These are phyloP conservation scores for Globisporangium paroecandrum DNA, from an alignment of 352 stramenopile genomes.

Conservation along the genomic window DNA sequence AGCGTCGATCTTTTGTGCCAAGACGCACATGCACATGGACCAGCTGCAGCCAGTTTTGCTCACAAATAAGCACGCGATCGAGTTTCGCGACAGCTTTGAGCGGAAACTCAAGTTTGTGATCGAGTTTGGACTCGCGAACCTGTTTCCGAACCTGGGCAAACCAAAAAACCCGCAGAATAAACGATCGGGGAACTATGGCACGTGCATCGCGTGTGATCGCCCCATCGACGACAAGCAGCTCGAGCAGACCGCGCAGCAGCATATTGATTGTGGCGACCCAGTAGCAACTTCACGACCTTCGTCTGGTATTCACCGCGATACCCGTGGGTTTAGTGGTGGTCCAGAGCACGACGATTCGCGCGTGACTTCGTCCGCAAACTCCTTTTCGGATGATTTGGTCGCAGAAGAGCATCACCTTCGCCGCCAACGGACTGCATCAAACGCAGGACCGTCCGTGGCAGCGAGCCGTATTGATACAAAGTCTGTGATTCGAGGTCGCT, in stretches of 20 bases:
- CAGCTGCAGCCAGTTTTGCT: slow-evolving; percentile 41
- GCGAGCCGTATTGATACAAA: slow-evolving; percentile 50
- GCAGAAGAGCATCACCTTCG: slow-evolving; percentile 35
- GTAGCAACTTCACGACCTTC: background rate
- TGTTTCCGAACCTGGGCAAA: slow-evolving; percentile 50
- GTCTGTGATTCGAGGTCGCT: slow-evolving; percentile 39
- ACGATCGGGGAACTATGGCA: slow-evolving; percentile 30
- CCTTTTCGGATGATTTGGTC: slow-evolving; percentile 19
- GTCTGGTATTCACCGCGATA: background rate
- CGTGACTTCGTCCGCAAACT: background rate
- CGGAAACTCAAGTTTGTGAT: slow-evolving; percentile 47
- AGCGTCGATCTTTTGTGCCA: slow-evolving; percentile 34
- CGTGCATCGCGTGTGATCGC: slow-evolving; percentile 63
- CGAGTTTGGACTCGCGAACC: slow-evolving; percentile 54
- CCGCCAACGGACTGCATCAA: slow-evolving; percentile 23
- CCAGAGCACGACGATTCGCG: slow-evolving; percentile 4
- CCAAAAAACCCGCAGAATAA: slow-evolving; percentile 29
- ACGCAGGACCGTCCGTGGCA: slow-evolving; percentile 6
- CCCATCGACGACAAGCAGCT: slow-evolving; percentile 38
- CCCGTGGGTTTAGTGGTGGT: background rate
- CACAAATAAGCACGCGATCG: slow-evolving; percentile 33
- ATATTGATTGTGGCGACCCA: background rate
- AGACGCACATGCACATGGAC: slow-evolving; percentile 42
- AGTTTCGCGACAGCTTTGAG: slow-evolving; percentile 48
- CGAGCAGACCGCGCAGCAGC: background rate